Conservation (phyloP, 192 early-diverging fungal species). For the Coemansia sp. region DNA sequence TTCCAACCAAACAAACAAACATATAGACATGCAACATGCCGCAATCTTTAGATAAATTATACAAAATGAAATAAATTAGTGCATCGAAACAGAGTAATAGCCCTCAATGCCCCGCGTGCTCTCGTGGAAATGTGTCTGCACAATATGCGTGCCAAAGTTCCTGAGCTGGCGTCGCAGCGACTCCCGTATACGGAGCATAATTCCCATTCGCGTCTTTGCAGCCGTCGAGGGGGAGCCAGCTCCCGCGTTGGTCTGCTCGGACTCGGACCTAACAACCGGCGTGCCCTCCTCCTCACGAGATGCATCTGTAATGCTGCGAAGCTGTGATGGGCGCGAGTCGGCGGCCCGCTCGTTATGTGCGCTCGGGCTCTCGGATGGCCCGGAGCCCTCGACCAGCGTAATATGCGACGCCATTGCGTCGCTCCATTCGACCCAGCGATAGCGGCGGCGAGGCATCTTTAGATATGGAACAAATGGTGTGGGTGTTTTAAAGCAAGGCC, state of each 20-base stretch:
- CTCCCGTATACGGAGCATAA: slow-evolving; percentile 27
- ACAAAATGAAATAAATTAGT: slow-evolving; percentile 1
- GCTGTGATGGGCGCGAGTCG: slow-evolving; percentile 10
- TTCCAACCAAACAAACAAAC: no score
- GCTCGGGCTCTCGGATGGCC: neutral
- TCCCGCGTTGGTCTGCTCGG: slow-evolving; percentile 26
- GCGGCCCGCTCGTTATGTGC: slow-evolving; percentile 5
- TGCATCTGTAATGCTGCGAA: slow-evolving; percentile 2
- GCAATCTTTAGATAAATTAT: neutral
- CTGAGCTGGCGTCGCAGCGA: slow-evolving; percentile 23
- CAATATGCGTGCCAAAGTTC: slow-evolving; percentile 7
- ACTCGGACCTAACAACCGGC: slow-evolving; percentile 25
- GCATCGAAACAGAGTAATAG: slow-evolving; percentile 20
- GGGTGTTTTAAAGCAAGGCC: no score
- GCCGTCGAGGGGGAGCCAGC: neutral
- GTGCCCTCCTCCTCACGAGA: neutral
- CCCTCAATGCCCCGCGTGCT: slow-evolving; percentile 15
- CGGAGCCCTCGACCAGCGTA: slow-evolving; percentile 29
- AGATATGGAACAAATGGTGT: neutral
- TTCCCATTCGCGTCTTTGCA: slow-evolving; percentile 4
- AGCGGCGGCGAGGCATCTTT: slow-evolving; percentile 39
- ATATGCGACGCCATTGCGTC: slow-evolving; percentile 38
- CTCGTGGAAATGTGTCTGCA: slow-evolving; percentile 10
- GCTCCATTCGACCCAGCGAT: slow-evolving; percentile 38
- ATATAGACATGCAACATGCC: no score